A percentile compares a stretch with the other conserved stretches of the same genome.
phyloP scores from a whole-genome alignment of 306 rosid species.

The Astragalus membranaceus region DNA sequence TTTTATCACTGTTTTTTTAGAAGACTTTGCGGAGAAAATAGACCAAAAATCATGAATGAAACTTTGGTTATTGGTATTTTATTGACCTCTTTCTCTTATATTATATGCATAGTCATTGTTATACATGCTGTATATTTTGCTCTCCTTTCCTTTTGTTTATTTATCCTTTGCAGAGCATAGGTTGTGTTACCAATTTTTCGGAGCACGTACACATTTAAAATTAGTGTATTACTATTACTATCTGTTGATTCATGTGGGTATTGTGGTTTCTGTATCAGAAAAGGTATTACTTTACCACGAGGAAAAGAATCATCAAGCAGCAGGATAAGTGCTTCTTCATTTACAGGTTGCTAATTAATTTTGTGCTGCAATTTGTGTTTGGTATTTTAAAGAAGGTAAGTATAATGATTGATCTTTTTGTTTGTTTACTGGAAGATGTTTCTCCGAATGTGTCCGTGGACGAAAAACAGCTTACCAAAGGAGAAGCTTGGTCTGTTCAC shows the following conservation, averaged over 20 bases:
- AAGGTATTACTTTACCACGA: constrained; percentile 22
- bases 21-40: too few species aligned
- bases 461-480: constrained; percentile 54
- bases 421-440: constrained; percentile 31
- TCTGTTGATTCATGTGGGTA: neutral
- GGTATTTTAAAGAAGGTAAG: neutral
- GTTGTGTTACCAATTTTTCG: neutral
- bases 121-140: neutral
- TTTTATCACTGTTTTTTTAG: neutral
- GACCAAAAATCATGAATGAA: neutral
- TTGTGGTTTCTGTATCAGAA: constrained; percentile 30
- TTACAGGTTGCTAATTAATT: constrained; percentile 27
- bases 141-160: neutral
- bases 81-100: too few species aligned
- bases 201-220: neutral
- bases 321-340: constrained; percentile 26
- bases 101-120: neutral
- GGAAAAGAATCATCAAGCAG: constrained; percentile 10
- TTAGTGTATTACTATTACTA: neutral
- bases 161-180: neutral
- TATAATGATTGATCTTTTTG: neutral
- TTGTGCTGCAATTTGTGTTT: neutral
- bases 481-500: constrained; percentile 92
- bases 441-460: constrained; percentile 35
- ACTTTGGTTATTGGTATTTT: neutral